Evolutionary conservation across 2,329 filamentous ascomycete genomes (phyloP), one percentile per base, ranked within the genome.

Genomic region (Grosmannia huntii): DNA sequence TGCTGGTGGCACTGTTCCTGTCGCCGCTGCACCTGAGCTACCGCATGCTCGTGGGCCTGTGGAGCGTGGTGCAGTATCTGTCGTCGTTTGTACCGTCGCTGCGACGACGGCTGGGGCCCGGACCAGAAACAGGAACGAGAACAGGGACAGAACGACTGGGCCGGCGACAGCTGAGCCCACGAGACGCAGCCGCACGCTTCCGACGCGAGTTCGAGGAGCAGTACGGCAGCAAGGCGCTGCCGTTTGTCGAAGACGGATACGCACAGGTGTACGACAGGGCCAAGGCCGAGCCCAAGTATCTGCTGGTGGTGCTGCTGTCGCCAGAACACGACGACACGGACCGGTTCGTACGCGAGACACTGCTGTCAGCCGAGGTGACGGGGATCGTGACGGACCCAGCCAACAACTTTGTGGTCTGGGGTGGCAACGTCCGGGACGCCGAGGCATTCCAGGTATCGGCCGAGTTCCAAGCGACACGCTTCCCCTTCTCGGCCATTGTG

Each of bases 201-300:
- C 87, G 89, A 66, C 83, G 92, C 10, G 91, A 97, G 65, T 96
- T 99, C 64, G 90, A 96, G 66, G 94, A 99, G 71, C 89, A 95
- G 66, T 94, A 96, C 67, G 90, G 90, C 0, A 73, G 77, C 21
- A 81, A 84, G 54, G 76, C 76, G 5, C 72, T 97, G 5, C 85
- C 87, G 0, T 96, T 95, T 70, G 84, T 86, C 64, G 91, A 96
- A 67, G 87, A 87, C 56, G 90, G 92, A 5, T 94, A 97, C 68
- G 91, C 95, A 5, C 88, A 95, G 71, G 90, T 91, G 0, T 83
- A 96, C 62, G 94, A 99, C 67, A 73, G 86, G 44, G 90, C 92
- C 6, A 96, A 97, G 75, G 85, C 84, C 64, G 90, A 97, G 41
- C 79, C 96, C 58, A 95, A 95, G 68, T 96, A 95, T 68, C 76